Percentiles rank a stretch among this genome's conserved stretches.
Conservation (phyloP, 2,329 filamentous ascomycete genomes). For the Huntiella moniliformis region DNA sequence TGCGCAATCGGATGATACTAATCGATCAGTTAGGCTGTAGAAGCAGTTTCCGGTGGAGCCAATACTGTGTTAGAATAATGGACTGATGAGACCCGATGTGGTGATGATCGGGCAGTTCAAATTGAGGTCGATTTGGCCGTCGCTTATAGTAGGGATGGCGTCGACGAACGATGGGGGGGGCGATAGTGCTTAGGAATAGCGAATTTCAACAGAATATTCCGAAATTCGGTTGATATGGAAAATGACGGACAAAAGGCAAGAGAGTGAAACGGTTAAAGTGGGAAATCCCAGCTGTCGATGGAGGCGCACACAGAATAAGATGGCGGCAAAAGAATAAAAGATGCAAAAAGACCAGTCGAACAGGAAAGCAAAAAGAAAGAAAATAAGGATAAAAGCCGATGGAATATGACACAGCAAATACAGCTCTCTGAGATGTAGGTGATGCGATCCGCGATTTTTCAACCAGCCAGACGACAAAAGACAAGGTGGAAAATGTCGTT, state of each 20-base stretch:
- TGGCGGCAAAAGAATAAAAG: background rate
- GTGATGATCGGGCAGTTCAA: too few species aligned
- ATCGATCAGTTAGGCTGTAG: too few species aligned
- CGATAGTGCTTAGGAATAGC: too few species aligned
- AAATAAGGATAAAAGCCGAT: background rate
- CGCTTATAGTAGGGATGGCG: too few species aligned
- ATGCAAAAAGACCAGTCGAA: background rate
- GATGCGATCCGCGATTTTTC: background rate
- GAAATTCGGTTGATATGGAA: too few species aligned
- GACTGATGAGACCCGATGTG: too few species aligned
- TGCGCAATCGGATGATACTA: too few species aligned
- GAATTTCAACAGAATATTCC: too few species aligned
- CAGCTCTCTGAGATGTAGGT: background rate
- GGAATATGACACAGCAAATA: constrained; percentile 1
- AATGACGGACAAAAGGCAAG: background rate
- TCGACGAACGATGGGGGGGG: too few species aligned
- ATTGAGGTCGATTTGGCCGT: too few species aligned
- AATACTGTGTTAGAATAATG: too few species aligned
- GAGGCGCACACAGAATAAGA: background rate
- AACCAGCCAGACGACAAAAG: background rate
- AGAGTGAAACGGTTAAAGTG: background rate
- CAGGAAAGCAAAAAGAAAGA: background rate
- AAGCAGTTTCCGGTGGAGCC: too few species aligned
- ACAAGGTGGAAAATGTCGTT: background rate
- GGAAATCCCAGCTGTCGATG: background rate